Conservation (phyloP, 2,329 filamentous ascomycete species). For the Hypoxylon rubiginosum region DNA sequence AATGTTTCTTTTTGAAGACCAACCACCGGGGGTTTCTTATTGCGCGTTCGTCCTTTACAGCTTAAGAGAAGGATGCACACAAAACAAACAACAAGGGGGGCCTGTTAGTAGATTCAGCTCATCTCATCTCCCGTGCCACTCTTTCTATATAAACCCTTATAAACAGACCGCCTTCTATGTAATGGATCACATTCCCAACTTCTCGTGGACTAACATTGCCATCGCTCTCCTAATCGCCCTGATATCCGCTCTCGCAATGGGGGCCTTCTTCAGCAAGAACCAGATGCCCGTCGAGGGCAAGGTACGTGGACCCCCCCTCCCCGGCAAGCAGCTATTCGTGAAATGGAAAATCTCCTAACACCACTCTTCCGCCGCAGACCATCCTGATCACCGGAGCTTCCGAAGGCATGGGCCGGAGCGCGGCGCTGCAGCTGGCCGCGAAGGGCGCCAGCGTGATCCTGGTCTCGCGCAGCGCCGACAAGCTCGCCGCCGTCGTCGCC, state of each 20-base stretch:
- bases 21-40: no score
- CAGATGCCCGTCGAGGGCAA: slow-evolving; percentile 88
- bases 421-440: slow-evolving; percentile 78
- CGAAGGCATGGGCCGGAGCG: slow-evolving; percentile 88
- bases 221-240: slow-evolving; percentile 53
- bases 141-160: slow-evolving; percentile 8
- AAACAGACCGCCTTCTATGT: slow-evolving; percentile 7
- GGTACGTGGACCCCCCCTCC: slow-evolving; percentile 70
- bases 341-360: slow-evolving; percentile 19
- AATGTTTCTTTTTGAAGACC: no score
- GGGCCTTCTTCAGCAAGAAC: slow-evolving; percentile 76
- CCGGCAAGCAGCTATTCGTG: slow-evolving; percentile 30
- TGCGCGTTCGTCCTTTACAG: no score
- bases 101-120: slow-evolving; percentile 13
- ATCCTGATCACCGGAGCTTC: slow-evolving; percentile 91
- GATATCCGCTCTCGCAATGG: slow-evolving; percentile 67
- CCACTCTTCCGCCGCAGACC: slow-evolving; percentile 70
- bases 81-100: background rate
- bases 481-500: slow-evolving; percentile 78
- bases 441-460: slow-evolving; percentile 91
- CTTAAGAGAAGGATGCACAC: no score
- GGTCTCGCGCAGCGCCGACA: slow-evolving; percentile 80
- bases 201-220: slow-evolving; percentile 39
- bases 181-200: slow-evolving; percentile 39
- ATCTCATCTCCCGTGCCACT: background rate